Conservation (phyloP, 2,329 filamentous ascomycete species). For the Cryphonectria parasitica region DNA sequence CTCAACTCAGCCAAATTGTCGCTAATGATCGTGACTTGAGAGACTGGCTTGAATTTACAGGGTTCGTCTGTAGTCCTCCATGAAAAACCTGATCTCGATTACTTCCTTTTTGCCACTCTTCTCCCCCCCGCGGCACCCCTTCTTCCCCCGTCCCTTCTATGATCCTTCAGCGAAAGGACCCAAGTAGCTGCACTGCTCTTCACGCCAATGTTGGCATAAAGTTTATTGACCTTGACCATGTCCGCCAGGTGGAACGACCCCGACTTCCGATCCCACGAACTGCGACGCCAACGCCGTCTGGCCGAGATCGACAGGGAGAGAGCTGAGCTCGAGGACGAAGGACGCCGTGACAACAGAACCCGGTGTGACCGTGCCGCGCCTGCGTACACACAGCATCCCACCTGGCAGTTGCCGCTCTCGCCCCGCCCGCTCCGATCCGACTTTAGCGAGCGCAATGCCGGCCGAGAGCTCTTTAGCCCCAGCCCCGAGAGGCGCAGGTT, state of each 20-base stretch:
- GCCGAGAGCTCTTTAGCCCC: neutral
- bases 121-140: no score
- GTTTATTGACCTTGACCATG: neutral
- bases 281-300: constrained; percentile 15
- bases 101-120: no score
- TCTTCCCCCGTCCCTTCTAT: no score
- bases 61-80: neutral
- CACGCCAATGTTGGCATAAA: neutral
- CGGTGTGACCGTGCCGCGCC: neutral
- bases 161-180: no score
- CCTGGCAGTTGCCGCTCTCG: neutral
- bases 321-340: neutral
- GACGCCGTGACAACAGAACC: neutral
- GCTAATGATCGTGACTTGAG: neutral
- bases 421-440: neutral
- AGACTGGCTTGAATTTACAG: neutral
- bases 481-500: neutral
- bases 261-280: constrained; percentile 1
- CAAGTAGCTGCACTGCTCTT: neutral
- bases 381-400: neutral
- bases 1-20: neutral
- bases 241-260: constrained; percentile 11
- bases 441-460: neutral
- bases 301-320: constrained; percentile 15
- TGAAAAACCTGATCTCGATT: no score